Percentiles rank a stretch among this genome's conserved stretches.
These are phyloP conservation scores for Talaromyces thailandensis DNA, from an alignment of 495 filamentous ascomycete genomes.

Conservation along the genomic window DNA sequence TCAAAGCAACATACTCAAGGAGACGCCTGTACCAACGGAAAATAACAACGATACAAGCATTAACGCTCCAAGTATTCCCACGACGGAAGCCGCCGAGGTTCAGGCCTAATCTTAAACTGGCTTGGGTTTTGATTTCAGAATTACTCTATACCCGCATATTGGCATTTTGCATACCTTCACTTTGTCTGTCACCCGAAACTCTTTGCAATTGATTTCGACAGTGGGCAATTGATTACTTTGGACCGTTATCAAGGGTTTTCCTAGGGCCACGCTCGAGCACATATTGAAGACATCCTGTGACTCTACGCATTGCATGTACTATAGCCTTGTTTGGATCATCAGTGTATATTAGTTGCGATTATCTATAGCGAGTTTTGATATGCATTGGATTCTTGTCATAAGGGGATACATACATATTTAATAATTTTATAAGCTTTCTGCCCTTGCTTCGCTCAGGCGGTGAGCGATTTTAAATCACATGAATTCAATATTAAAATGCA, in stretches of 20 bases:
- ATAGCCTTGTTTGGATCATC: not conserved
- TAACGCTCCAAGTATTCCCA: not conserved
- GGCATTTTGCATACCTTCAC: not conserved
- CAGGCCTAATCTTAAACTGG: not conserved
- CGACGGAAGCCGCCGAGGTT: not conserved
- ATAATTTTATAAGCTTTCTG: too few species aligned
- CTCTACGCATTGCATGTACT: slow-evolving; percentile 1
- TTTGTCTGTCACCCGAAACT: not conserved
- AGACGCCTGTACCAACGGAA: not conserved
- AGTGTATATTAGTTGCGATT: not conserved
- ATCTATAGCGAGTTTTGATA: not conserved
- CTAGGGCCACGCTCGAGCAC: not conserved
- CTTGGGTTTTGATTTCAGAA: not conserved
- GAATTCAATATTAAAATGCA: too few species aligned
- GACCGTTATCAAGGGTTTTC: not conserved
- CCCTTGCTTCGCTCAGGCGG: too few species aligned
- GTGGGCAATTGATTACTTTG: not conserved
- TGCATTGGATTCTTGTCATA: not conserved
- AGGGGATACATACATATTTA: too few species aligned
- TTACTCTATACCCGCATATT: not conserved
- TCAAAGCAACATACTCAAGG: slow-evolving; percentile 22
- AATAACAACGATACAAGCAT: not conserved
- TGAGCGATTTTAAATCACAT: too few species aligned
- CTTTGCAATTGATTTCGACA: not conserved
- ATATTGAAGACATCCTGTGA: not conserved